Evolutionary conservation across 495 filamentous ascomycete genomes (phyloP), one percentile per base, ranked within the genome.

Genomic region (Daldinia loculata): DNA sequence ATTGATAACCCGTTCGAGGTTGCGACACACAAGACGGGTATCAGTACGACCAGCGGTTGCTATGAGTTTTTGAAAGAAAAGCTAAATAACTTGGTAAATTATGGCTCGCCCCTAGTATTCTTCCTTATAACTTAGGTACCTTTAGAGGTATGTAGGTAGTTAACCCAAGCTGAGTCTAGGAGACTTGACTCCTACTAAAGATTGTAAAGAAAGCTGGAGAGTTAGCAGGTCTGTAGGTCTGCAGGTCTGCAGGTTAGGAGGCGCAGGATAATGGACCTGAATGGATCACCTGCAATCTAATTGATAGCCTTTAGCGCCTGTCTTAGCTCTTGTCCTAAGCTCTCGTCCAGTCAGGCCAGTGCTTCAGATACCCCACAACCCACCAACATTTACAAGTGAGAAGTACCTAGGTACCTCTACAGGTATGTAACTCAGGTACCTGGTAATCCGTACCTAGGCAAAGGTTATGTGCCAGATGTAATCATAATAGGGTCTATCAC

Each of bases 221-320:
- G 24, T 30, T 53, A 50, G 32, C 32, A 34, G 32, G 8, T 39
- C 19, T 19, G 41, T 3, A 19, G 41, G 17, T 22, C 15, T 3
- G 19, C 2, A 48, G 7, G 17, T 48, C 8, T 11, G 43, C 19
- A 22, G 30, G 17, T 29, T 50, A 50, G 58, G 58, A 61, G 36
- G 55, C 12, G 36, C 22, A 51, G 55, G 55, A 39, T 56, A 62
- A 62, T 27, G 19, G 57, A 51, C 48, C 32, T 56, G 56, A 55
- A 51, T 60, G 67, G 56, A 61, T 57, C 56, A 61, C 59, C 57
- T 72, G 70, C 51, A 72, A 72, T 72, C 70, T 72, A 61, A 72
- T 61, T 65, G 63, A 63, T 53, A 51, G 55, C 29, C 32, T 53
- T 66, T 66, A 66, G 69, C 26, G 57, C 69, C 38, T 62, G 56